These are phyloP conservation scores for Boletus fagicola DNA, from an alignment of 768 basidiomycete species.

Conservation along the genomic window DNA sequence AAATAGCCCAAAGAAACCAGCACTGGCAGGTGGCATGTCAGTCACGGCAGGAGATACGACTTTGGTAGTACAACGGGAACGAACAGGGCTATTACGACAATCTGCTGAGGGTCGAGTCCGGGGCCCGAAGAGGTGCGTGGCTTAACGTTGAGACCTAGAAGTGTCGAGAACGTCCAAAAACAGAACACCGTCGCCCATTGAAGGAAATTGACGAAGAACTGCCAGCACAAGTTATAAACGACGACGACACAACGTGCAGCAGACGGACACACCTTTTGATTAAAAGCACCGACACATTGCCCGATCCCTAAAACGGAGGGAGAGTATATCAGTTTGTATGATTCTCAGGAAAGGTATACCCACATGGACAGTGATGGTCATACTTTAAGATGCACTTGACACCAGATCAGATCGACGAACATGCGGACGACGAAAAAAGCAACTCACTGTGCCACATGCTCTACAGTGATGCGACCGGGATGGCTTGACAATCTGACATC, in stretches of 20 bases:
- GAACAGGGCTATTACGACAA: constrained; percentile 73
- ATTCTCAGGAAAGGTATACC: constrained; percentile 25
- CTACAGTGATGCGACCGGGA: constrained; percentile 78
- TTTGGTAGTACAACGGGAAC: constrained; percentile 29
- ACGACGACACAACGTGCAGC: neutral
- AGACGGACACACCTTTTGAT: constrained; percentile 66
- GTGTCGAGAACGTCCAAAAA: constrained; percentile 59
- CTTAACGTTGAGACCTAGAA: constrained; percentile 52
- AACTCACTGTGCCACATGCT: constrained; percentile 73
- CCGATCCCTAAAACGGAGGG: constrained; percentile 66
- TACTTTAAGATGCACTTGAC: constrained; percentile 74
- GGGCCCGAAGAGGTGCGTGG: constrained; percentile 18
- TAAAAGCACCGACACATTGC: constrained; percentile 89
- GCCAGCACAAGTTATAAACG: neutral
- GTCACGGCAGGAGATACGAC: neutral
- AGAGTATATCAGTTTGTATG: neutral
- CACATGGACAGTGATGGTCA: constrained; percentile 90
- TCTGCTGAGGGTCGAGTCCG: constrained; percentile 60
- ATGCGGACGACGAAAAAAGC: neutral
- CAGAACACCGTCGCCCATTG: constrained; percentile 60
- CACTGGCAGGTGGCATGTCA: constrained; percentile 38
- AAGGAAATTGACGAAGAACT: constrained; percentile 87
- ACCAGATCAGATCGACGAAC: neutral
- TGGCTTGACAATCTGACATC: constrained; percentile 69
- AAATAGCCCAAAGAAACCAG: constrained; percentile 74